phyloP scores from a whole-genome alignment of 2,329 filamentous ascomycete genomes.

The Herpotrichia juniperi region DNA sequence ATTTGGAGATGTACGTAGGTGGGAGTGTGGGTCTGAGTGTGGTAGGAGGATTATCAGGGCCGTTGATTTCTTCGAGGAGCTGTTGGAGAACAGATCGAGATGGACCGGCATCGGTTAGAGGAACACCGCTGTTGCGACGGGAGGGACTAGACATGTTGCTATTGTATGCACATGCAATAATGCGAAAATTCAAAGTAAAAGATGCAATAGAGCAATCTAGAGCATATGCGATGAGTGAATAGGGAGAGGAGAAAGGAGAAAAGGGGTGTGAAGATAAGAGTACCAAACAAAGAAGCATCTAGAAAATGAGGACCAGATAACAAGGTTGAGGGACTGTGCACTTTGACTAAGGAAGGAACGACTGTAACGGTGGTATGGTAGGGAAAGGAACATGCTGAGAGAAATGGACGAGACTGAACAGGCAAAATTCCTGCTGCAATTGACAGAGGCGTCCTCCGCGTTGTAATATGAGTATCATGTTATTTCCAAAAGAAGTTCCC shows the following conservation, averaged over 20 bases:
- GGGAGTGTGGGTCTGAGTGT: not conserved
- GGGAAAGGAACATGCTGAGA: not conserved
- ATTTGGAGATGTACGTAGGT: not conserved
- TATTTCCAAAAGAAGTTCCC: too few species aligned
- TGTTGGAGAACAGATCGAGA: slow-evolving; percentile 27
- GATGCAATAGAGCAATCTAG: slow-evolving; percentile 21
- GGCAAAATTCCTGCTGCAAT: too few species aligned
- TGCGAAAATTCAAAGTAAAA: slow-evolving; percentile 23
- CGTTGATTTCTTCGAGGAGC: slow-evolving; percentile 35
- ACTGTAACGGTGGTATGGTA: not conserved
- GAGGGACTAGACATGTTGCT: slow-evolving; percentile 33
- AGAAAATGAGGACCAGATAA: not conserved
- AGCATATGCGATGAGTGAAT: slow-evolving; percentile 12
- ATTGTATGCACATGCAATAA: slow-evolving; percentile 22
- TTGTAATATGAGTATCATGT: too few species aligned
- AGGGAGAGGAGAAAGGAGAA: slow-evolving; percentile 3
- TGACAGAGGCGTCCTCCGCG: too few species aligned
- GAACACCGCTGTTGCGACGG: slow-evolving; percentile 9
- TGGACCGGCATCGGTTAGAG: slow-evolving; percentile 14
- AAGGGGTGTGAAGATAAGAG: not conserved
- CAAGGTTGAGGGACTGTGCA: not conserved
- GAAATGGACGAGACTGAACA: too few species aligned
- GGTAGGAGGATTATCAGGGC: not conserved
- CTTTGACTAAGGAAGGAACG: slow-evolving; percentile 3
- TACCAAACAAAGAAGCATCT: too few species aligned